A percentile compares a stretch with the other conserved stretches of the same genome.
These are phyloP conservation scores for Apiotrichum siamense DNA, from an alignment of 1,284 basidiomycete genomes.

Conservation along the genomic window DNA sequence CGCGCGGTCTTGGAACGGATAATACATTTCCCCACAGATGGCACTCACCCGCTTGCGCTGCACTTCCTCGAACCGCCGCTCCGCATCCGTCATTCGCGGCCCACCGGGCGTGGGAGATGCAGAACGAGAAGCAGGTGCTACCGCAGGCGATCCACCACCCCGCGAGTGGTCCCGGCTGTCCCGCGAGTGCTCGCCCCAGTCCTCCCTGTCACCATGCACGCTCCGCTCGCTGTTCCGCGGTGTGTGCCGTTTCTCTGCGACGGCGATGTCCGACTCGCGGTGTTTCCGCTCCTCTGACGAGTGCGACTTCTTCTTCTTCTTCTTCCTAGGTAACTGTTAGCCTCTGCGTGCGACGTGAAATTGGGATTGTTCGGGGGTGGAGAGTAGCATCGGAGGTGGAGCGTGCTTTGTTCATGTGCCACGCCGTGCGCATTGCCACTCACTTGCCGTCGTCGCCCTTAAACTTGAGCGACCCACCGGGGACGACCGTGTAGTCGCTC, in stretches of 20 bases:
- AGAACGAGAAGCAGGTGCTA: constrained; percentile 1
- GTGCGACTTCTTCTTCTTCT: constrained; percentile 74
- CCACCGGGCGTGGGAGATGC: constrained; percentile 10
- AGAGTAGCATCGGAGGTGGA: not conserved
- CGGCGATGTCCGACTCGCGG: constrained; percentile 29
- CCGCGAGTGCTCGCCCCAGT: not conserved
- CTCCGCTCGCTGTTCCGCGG: constrained; percentile 48
- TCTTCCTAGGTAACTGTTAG: constrained; percentile 8
- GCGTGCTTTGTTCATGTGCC: not conserved
- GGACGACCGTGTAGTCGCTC: constrained; percentile 68
- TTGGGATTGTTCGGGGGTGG: not conserved
- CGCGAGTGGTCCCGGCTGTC: not conserved
- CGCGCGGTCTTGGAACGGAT: too few relatives aligned
- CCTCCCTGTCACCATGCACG: constrained; percentile 23
- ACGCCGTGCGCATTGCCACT: constrained; percentile 42
- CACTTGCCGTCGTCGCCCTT: constrained; percentile 80
- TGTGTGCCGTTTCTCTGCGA: constrained; percentile 45
- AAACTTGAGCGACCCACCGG: constrained; percentile 82
- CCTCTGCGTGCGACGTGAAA: not conserved
- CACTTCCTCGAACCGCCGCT: constrained; percentile 79
- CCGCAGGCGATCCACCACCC: too few relatives aligned
- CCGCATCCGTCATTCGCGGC: constrained; percentile 73
- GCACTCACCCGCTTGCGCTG: constrained; percentile 69
- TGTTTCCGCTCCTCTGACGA: constrained; percentile 34
- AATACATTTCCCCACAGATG: too few relatives aligned